A percentile compares a stretch with the other conserved stretches of the same genome.
phyloP scores from a whole-genome alignment of 495 filamentous ascomycete genomes.

The Cercophora scortea region DNA sequence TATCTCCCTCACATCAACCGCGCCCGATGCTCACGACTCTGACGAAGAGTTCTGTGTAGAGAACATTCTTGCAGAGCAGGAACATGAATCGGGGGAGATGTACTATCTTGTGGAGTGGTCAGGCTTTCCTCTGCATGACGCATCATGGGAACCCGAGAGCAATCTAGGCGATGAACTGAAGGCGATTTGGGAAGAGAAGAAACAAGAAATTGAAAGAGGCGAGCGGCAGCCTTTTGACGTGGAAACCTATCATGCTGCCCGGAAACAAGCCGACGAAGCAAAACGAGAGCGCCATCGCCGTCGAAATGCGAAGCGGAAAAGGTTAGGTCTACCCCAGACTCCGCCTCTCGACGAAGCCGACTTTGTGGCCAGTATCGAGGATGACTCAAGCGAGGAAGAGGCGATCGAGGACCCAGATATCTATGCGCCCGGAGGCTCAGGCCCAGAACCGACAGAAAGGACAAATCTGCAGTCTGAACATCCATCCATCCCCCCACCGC shows the following conservation, averaged over 20 bases:
- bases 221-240: constrained; percentile 41
- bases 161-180: constrained; percentile 44
- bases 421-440: neutral
- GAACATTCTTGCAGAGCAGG: constrained; percentile 44
- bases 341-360: constrained; percentile 5
- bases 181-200: constrained; percentile 46
- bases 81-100: constrained; percentile 22
- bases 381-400: constrained; percentile 12
- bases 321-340: constrained; percentile 23
- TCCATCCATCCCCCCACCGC: too few relatives aligned
- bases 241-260: constrained; percentile 23
- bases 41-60: constrained; percentile 42
- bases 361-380: neutral
- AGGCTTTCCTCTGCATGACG: constrained; percentile 47
- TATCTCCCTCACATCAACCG: constrained; percentile 58
- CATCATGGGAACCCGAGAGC: constrained; percentile 58
- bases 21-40: constrained; percentile 26
- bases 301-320: constrained; percentile 38
- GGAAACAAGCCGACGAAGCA: constrained; percentile 17
- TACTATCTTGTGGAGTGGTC: constrained; percentile 62
- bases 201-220: constrained; percentile 35
- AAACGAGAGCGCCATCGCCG: constrained; percentile 33
- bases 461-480: too few relatives aligned
- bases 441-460: neutral
- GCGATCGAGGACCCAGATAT: constrained; percentile 6